phyloP scores from a whole-genome alignment of 2,329 filamentous ascomycete genomes.

The Fonsecaea pedrosoi region DNA sequence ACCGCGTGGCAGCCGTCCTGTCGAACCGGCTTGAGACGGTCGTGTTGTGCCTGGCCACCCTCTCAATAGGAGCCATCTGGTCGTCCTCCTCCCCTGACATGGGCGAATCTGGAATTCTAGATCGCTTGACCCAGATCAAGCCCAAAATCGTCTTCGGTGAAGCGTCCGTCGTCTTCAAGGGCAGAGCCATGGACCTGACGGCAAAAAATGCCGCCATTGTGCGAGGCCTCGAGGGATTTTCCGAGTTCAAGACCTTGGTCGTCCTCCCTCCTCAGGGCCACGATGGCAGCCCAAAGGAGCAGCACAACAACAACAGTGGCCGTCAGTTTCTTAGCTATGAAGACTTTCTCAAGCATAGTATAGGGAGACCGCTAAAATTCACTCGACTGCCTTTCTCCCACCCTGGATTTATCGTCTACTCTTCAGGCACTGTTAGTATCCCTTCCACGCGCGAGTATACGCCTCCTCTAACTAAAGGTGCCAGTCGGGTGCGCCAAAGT shows the following conservation, averaged over 20 bases:
- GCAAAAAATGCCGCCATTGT: conserved; percentile 60
- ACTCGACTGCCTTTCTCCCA: conserved; percentile 71
- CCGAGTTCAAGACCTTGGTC: conserved; percentile 46
- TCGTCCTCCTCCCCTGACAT: conserved; percentile 80
- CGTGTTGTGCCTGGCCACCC: conserved; percentile 70
- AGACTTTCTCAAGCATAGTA: conserved; percentile 45
- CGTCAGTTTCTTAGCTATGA: too few relatives aligned
- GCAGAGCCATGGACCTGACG: conserved; percentile 72
- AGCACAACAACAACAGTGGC: too few relatives aligned
- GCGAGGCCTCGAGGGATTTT: too few relatives aligned
- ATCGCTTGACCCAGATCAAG: conserved; percentile 74
- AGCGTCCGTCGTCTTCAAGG: conserved; percentile 78
- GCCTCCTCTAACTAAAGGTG: too few relatives aligned
- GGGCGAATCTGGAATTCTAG: conserved; percentile 76
- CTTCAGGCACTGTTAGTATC: conserved; percentile 67
- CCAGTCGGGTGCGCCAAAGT: conserved; percentile 73
- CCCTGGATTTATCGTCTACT: conserved; percentile 77
- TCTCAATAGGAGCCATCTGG: conserved; percentile 75
- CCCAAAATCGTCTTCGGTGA: conserved; percentile 84
- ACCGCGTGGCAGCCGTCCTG: conserved; percentile 75
- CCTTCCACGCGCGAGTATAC: neutral
- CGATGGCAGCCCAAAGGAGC: too few relatives aligned
- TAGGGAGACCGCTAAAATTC: conserved; percentile 43
- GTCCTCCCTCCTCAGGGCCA: too few relatives aligned
- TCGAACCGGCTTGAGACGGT: conserved; percentile 77